These are phyloP conservation scores for Coemansia sp. DNA, from an alignment of 192 early-diverging fungal genomes.

Conservation along the genomic window DNA sequence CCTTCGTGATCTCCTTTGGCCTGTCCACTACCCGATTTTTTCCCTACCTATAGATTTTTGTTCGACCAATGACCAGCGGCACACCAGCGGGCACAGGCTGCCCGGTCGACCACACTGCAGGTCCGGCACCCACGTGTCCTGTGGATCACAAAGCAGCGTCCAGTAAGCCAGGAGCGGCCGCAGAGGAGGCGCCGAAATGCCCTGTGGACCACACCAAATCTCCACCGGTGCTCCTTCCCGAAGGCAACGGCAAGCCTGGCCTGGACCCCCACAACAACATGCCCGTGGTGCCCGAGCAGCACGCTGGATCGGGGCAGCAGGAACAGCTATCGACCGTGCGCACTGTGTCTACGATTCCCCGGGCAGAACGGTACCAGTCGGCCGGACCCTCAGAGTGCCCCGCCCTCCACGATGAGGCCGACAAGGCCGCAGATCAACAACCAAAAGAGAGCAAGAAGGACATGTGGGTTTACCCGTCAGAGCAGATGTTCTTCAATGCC, in stretches of 20 bases:
- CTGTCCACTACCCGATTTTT: no score
- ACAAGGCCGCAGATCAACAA: no score
- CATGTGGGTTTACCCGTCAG: conserved; percentile 85
- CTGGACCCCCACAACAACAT: conserved; percentile 62
- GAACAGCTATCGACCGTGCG: conserved; percentile 55
- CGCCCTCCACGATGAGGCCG: conserved; percentile 6
- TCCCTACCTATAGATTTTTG: no score
- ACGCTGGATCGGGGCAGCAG: conserved; percentile 33
- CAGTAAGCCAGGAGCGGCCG: conserved; percentile 14
- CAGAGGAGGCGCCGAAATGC: conserved; percentile 16
- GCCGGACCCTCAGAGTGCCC: conserved; percentile 38
- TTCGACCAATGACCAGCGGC: no score
- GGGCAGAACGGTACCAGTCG: conserved; percentile 51
- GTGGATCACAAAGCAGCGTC: conserved; percentile 26
- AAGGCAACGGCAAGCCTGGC: not conserved
- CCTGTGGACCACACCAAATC: conserved; percentile 53
- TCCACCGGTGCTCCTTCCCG: conserved; percentile 47
- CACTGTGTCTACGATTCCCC: conserved; percentile 72
- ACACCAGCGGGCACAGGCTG: no score
- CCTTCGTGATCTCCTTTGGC: no score
- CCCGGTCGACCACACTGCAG: conserved; percentile 12
- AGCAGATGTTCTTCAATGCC: conserved; percentile 95
- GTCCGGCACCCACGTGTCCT: conserved; percentile 15
- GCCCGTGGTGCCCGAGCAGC: conserved; percentile 54
- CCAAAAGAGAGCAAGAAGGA: conserved; percentile 18